phyloP scores from a whole-genome alignment of 768 basidiomycete genomes.

The Termitomyces sp. region DNA sequence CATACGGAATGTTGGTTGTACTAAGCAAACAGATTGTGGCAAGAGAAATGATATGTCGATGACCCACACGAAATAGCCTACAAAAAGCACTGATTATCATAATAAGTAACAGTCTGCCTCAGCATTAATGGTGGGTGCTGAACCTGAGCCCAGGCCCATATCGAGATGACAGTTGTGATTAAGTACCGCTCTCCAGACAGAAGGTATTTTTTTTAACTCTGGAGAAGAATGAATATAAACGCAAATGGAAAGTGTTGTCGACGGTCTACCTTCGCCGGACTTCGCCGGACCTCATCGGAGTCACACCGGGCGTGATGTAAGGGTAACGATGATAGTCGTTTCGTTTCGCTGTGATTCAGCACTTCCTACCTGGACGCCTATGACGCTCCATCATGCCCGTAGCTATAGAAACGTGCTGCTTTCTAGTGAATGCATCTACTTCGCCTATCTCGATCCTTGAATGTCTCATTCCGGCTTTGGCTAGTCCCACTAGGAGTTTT shows the following conservation, averaged over 20 bases:
- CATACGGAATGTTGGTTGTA: neutral
- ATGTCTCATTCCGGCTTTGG: neutral
- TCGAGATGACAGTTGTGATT: neutral
- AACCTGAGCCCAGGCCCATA: neutral
- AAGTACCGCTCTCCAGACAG: neutral
- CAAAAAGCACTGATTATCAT: neutral
- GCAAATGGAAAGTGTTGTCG: neutral
- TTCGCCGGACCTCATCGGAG: neutral
- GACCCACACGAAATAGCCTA: neutral
- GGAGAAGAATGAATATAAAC: neutral
- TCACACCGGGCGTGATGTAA: neutral
- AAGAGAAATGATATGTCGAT: no score
- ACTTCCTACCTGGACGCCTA: neutral
- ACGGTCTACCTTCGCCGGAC: neutral
- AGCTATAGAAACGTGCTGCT: neutral
- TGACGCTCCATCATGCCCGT: neutral
- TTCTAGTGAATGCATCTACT: neutral
- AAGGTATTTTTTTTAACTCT: neutral
- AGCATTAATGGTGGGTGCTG: neutral
- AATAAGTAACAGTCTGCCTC: neutral
- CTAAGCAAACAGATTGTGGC: neutral
- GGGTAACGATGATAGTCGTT: no score
- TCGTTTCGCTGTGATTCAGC: neutral
- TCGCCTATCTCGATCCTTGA: neutral
- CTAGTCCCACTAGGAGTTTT: neutral